phyloP scores from a whole-genome alignment of 768 basidiomycete species.

The Mycena albidolilacea region DNA sequence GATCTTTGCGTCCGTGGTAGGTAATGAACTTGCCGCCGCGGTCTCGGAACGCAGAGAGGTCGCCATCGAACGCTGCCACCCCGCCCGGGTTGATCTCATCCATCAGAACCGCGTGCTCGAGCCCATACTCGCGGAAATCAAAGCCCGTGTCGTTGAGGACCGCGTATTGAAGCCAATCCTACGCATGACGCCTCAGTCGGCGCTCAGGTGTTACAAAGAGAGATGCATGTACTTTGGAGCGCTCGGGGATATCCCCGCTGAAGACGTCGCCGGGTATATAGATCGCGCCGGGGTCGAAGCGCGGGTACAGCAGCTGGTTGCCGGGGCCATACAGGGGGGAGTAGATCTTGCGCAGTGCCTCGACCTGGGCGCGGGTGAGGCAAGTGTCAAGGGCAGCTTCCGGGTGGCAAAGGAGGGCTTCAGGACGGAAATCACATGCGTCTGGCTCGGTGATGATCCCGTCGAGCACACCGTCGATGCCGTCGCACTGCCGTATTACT shows the following conservation, averaged over 20 bases:
- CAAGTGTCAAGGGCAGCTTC: slow-evolving; percentile 18
- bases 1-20: slow-evolving; percentile 42
- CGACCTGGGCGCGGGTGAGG: slow-evolving; percentile 41
- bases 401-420: slow-evolving; percentile 37
- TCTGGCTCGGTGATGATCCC: slow-evolving; percentile 45
- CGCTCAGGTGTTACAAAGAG: background rate
- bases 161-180: slow-evolving; percentile 33
- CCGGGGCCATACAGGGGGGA: slow-evolving; percentile 38
- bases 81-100: slow-evolving; percentile 25
- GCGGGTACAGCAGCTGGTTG: slow-evolving; percentile 38
- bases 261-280: background rate
- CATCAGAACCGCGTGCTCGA: slow-evolving; percentile 3
- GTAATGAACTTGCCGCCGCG: slow-evolving; percentile 46
- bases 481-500: slow-evolving; percentile 34
- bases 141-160: slow-evolving; percentile 33
- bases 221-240: slow-evolving; percentile 1
- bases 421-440: slow-evolving; percentile 42
- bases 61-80: slow-evolving; percentile 5
- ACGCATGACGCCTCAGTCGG: background rate
- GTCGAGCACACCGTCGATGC: slow-evolving; percentile 43
- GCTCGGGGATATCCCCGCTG: slow-evolving; percentile 8
- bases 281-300: slow-evolving; percentile 37
- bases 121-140: slow-evolving; percentile 25
- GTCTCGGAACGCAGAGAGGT: slow-evolving; percentile 26
- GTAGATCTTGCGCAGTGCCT: slow-evolving; percentile 42